Base-by-base conservation (phyloP, 2,329 filamentous ascomycete genomes). In the Exserohilum turcica region DNA sequence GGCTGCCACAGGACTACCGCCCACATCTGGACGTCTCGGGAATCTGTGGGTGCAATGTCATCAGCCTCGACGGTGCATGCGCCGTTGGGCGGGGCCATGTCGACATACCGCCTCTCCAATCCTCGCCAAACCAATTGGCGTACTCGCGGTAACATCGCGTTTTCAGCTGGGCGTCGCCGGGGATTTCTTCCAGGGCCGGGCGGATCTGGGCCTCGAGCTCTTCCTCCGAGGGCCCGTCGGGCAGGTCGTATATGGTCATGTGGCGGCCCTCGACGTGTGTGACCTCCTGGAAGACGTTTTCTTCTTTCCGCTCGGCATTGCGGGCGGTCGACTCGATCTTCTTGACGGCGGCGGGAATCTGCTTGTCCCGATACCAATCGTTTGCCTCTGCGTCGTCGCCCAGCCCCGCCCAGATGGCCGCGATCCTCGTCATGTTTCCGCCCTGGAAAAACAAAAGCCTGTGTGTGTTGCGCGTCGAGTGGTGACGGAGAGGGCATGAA, bases 201-300 rank as follows among this genome's bases (percentile, higher is more conserved):
- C 29, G 21, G 21, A 60, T 48, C 24, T 52, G 46, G n/a, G 52
- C 36, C 19, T 57, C 51, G 15, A 60, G 5, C 6, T 56, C 56
- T 21, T 47, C 27, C 9, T 50, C 55, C 16, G 48, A 46, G 13
- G 40, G 38, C 13, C 33, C 48, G 28, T 43, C 45, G 3, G 57
- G 47, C 9, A 62, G 6, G 9, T 60, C 59, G 19, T 60, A 60
- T 7, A 58, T 40, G 5, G 59, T 54, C 52, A 62, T 56, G 10
- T 50, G 48, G 4, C 18, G 40, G 13, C 57, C 57, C 5, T 56
- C 29, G 13, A 62, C 50, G 13, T 40, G 24, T 12, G 44, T 38
- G 12, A 62, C 44, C 18, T 62, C 59, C 35, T 54, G 49, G 29
- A 62, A 62, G 13, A 53, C 43, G 31, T 54, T 56, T 6, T 62